phyloP scores from a whole-genome alignment of 441 rosid species.

The Codiaeum variegatum region DNA sequence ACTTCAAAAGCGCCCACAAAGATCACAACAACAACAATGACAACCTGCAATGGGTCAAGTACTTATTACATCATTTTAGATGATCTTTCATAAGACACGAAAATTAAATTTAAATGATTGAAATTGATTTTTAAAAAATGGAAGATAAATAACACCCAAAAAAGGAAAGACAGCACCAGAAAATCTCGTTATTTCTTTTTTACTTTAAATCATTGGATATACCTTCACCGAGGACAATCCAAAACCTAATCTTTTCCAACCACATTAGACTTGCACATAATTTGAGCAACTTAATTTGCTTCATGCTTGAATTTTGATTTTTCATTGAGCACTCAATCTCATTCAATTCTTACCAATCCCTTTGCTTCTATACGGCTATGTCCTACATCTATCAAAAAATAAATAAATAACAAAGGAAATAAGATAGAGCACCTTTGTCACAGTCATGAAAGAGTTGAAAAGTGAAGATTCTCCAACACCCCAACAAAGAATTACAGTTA shows the following conservation, averaged over 20 bases:
- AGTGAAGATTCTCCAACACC: conserved; percentile 83
- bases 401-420: neutral
- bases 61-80: neutral
- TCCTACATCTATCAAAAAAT: neutral
- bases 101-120: neutral
- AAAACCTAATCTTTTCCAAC: neutral
- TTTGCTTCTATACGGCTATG: neutral
- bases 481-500: conserved; percentile 65
- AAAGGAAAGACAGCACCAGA: neutral
- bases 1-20: conserved; percentile 80
- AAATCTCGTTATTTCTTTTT: neutral
- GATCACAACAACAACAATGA: conserved; percentile 73
- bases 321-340: neutral
- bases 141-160: neutral
- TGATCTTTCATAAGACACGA: neutral
- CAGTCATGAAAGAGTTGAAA: conserved; percentile 73
- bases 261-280: neutral
- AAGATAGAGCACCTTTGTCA: conserved; percentile 49
- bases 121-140: neutral
- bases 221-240: neutral
- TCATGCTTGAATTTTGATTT: neutral
- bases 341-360: neutral
- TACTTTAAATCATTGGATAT: neutral
- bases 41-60: conserved; percentile 44
- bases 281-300: neutral